Evolutionary conservation across 345 rosid genomes (phyloP).

Genomic region (Eucalyptus tenuipes): DNA sequence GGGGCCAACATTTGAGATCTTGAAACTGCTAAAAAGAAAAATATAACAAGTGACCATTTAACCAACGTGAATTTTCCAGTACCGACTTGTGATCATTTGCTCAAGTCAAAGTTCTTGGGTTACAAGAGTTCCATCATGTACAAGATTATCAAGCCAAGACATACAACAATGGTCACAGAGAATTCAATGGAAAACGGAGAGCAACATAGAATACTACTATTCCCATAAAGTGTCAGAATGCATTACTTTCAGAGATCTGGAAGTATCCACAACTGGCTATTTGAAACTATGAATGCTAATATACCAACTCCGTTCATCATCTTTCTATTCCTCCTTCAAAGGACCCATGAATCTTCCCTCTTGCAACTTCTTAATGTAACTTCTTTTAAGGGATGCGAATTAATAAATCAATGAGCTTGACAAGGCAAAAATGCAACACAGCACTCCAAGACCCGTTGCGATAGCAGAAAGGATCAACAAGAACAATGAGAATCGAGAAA

Average conservation of each 20-base stretch:
- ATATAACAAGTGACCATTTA: not conserved
- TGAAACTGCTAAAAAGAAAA: conserved; percentile 16
- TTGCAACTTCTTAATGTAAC: not conserved
- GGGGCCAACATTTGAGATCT: conserved; percentile 71
- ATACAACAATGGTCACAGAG: not conserved
- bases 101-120: not conserved
- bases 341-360: not conserved
- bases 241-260: not conserved
- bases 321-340: not conserved
- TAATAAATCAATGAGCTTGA: not conserved
- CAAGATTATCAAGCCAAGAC: not conserved
- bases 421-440: not conserved
- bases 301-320: not conserved
- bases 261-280: not conserved
- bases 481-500: not conserved
- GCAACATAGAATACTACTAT: not conserved
- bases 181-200: not conserved
- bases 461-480: not conserved
- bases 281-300: not conserved
- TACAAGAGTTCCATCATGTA: not conserved
- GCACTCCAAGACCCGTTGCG: not conserved
- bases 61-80: not conserved
- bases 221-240: not conserved
- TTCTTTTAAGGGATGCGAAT: not conserved
- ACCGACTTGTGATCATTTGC: not conserved